These are phyloP conservation scores for Hypocrella siamensis DNA, from an alignment of 2,329 filamentous ascomycete genomes.

Conservation along the genomic window DNA sequence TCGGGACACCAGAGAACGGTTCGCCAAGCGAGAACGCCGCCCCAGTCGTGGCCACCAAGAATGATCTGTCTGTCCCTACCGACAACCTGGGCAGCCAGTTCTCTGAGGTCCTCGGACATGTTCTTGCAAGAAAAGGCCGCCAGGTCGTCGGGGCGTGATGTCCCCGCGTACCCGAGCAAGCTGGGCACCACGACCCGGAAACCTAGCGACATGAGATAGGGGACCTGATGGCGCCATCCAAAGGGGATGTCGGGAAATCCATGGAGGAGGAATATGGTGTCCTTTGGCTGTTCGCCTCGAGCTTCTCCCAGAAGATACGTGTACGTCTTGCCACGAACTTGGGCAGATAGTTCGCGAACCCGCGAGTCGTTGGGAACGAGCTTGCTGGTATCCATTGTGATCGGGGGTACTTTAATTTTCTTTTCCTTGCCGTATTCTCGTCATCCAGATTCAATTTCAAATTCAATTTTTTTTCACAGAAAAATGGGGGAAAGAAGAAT, in stretches of 20 bases:
- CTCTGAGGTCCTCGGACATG: constrained; percentile 59
- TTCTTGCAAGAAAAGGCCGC: constrained; percentile 55
- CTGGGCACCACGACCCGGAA: constrained; percentile 73
- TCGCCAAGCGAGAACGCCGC: constrained; percentile 63
- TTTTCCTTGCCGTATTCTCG: too few relatives aligned
- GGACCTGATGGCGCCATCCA: constrained; percentile 84
- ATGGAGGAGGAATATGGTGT: constrained; percentile 44
- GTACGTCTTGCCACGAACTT: constrained; percentile 56
- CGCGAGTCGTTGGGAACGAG: constrained; percentile 51
- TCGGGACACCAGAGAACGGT: constrained; percentile 57
- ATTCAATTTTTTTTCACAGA: too few relatives aligned
- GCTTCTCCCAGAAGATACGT: constrained; percentile 44
- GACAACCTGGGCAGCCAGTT: constrained; percentile 44
- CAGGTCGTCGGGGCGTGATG: constrained; percentile 48
- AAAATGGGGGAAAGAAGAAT: too few relatives aligned
- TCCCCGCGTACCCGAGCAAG: constrained; percentile 73
- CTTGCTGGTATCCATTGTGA: constrained; percentile 40
- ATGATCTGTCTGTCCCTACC: constrained; percentile 43
- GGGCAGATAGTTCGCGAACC: constrained; percentile 45
- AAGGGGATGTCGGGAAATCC: constrained; percentile 74
- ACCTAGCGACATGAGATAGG: constrained; percentile 53
- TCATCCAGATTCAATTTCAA: too few relatives aligned
- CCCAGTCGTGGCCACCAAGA: constrained; percentile 89
- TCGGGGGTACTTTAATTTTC: too few relatives aligned
- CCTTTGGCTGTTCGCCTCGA: constrained; percentile 20